Conservation (phyloP, 2,329 filamentous ascomycete species). For the Xylaria sp. region DNA sequence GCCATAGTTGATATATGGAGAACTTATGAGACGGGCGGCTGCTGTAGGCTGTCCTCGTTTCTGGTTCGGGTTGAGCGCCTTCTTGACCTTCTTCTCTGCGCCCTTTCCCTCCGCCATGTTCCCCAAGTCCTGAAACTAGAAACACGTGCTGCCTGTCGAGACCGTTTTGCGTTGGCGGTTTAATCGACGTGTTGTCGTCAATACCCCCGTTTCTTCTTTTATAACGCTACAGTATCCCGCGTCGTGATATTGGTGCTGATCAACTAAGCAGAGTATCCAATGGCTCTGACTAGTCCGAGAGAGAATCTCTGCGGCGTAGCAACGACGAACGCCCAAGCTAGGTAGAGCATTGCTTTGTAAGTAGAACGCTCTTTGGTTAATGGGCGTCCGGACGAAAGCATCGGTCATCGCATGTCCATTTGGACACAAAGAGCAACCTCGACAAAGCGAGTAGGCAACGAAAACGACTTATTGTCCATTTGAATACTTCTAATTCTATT, state of each 20-base stretch:
- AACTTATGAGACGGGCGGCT: slow-evolving; percentile 21
- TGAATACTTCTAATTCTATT: neutral
- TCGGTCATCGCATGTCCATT: slow-evolving; percentile 1
- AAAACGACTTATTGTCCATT: slow-evolving; percentile 5
- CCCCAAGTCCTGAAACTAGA: neutral
- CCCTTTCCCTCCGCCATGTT: slow-evolving; percentile 5
- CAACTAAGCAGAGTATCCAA: neutral
- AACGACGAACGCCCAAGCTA: slow-evolving; percentile 1
- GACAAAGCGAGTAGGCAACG: slow-evolving; percentile 13
- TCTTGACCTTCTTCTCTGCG: slow-evolving; percentile 1
- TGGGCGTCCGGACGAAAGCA: slow-evolving; percentile 13
- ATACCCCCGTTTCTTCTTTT: neutral
- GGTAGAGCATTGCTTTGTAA: slow-evolving; percentile 11
- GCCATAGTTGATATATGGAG: slow-evolving; percentile 20
- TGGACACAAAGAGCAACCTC: slow-evolving; percentile 4
- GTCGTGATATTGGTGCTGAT: neutral
- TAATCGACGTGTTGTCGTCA: neutral
- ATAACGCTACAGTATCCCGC: neutral
- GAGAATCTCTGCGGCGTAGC: neutral
- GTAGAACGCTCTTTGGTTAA: neutral
- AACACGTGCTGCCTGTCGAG: neutral
- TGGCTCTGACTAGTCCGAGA: too few species aligned
- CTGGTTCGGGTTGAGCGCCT: neutral
- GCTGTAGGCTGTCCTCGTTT: slow-evolving; percentile 18
- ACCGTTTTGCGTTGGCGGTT: neutral